Evolutionary conservation across 1,139 yeast genomes (phyloP).

Genomic region (Taiozyma sp.): DNA sequence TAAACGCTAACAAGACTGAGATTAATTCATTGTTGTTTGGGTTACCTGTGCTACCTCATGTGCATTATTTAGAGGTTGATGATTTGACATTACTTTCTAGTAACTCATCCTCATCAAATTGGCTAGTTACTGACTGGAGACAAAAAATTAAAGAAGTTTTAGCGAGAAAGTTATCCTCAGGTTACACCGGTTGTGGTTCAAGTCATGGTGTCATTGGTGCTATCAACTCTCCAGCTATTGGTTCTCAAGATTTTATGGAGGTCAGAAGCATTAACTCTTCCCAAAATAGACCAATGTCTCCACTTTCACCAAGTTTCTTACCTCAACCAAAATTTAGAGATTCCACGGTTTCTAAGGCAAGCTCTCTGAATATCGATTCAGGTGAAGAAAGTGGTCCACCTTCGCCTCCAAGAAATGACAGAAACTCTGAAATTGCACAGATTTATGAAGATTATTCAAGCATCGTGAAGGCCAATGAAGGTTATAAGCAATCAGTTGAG

Average conservation of each 20-base stretch:
- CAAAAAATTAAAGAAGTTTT: slow-evolving; percentile 57
- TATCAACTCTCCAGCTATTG: slow-evolving; percentile 38
- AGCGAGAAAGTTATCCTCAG: slow-evolving; percentile 59
- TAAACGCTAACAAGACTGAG: slow-evolving; percentile 86
- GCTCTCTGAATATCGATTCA: slow-evolving; percentile 14
- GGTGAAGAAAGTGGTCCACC: slow-evolving; percentile 7
- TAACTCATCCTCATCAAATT: slow-evolving; percentile 32
- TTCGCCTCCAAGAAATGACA: slow-evolving; percentile 17
- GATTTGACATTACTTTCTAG: slow-evolving; percentile 45
- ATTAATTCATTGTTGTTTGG: slow-evolving; percentile 79
- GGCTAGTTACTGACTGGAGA: slow-evolving; percentile 76
- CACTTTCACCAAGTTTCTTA: slow-evolving; percentile 25
- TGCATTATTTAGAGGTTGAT: slow-evolving; percentile 69
- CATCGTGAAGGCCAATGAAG: slow-evolving; percentile 14
- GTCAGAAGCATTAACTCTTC: slow-evolving; percentile 9
- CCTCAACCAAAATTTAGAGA: slow-evolving; percentile 23
- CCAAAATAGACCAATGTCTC: slow-evolving; percentile 25
- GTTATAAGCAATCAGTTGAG: neutral
- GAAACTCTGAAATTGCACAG: slow-evolving; percentile 24
- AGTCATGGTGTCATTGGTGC: slow-evolving; percentile 60
- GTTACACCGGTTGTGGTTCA: slow-evolving; percentile 85
- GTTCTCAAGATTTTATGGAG: slow-evolving; percentile 32
- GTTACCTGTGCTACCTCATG: slow-evolving; percentile 83
- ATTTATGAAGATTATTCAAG: slow-evolving; percentile 25
- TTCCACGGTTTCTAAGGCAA: slow-evolving; percentile 17